phyloP scores from a whole-genome alignment of 2,329 filamentous ascomycete genomes.

The Tolypocladium guangdongense region DNA sequence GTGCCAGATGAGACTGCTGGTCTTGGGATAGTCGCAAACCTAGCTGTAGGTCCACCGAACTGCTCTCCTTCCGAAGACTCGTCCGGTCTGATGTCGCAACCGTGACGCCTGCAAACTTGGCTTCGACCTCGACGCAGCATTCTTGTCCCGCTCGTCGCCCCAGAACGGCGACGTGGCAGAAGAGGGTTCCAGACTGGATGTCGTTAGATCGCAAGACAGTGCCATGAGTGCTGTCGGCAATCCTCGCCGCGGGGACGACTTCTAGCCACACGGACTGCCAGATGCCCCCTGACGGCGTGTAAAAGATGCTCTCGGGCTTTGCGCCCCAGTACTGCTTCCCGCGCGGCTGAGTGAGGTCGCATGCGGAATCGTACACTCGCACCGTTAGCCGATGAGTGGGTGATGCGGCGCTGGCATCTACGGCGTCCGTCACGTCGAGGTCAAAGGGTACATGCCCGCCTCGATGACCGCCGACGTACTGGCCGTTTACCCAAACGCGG shows the following conservation, averaged over 20 bases:
- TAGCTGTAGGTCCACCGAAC: slow-evolving; percentile 35
- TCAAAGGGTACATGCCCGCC: slow-evolving; percentile 50
- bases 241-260: slow-evolving; percentile 37
- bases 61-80: slow-evolving; percentile 36
- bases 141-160: slow-evolving; percentile 34
- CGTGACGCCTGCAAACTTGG: slow-evolving; percentile 34
- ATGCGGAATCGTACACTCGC: slow-evolving; percentile 52
- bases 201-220: slow-evolving; percentile 46
- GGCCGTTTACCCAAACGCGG: slow-evolving; percentile 43
- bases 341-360: slow-evolving; percentile 52
- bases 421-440: slow-evolving; percentile 44
- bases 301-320: slow-evolving; percentile 49
- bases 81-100: slow-evolving; percentile 33
- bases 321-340: slow-evolving; percentile 59
- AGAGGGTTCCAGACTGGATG: slow-evolving; percentile 38
- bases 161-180: slow-evolving; percentile 36
- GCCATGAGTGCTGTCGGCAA: slow-evolving; percentile 45
- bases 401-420: slow-evolving; percentile 14
- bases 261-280: slow-evolving; percentile 50
- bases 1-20: slow-evolving; percentile 27
- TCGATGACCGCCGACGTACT: slow-evolving; percentile 40
- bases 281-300: slow-evolving; percentile 45
- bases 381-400: slow-evolving; percentile 35
- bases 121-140: slow-evolving; percentile 42
- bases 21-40: slow-evolving; percentile 35